Base-by-base conservation (phyloP, 1,284 basidiomycete genomes). In the Pseudozyma pruni region DNA sequence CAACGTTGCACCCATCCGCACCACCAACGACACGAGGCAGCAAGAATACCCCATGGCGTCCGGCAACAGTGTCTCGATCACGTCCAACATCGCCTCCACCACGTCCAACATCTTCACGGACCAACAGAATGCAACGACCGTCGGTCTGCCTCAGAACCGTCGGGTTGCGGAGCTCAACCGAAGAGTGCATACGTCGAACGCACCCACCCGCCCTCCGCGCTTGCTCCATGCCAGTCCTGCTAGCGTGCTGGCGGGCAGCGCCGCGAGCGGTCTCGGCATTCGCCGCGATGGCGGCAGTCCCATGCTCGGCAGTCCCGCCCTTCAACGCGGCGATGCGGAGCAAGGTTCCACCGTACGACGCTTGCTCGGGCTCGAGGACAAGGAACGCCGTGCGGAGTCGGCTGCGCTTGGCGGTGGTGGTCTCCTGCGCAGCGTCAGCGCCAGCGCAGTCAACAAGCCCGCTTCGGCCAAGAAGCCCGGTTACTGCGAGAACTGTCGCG, bases 401-500 rank as follows among this genome's bases (percentile, higher is more conserved):
- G 41, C 23, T 19, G 35, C 20, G 2, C 22, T 20, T 20, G 45
- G 49, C 25, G 44, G 7, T 29, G 27, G 27, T 29, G 43, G 56
- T 10, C 46, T 66, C 8, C 62, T 59, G 40, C 62, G 62, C 29
- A 66, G 62, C 50, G 70, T 63, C 45, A 79, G 76, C 52, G 55
- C 75, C 25, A 59, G 64, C 19, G 58, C 62, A 1, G 39, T 67
- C 43, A 53, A 14, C n/a, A 50, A 47, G 19, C 60, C 66, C 1
- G 56, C 93, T 84, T 70, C 60, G n/a, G 90, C 88, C 49, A 90
- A 87, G 78, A 97, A 93, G 83, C 92, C 94, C 8, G 96, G 96
- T 10, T 98, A 98, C 84, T 99, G 96, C 84, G 96, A 99, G 82
- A 96, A 94, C 83, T 99, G 96, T 83, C 88, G 95, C 20, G 80